phyloP scores from a whole-genome alignment of 495 filamentous ascomycete genomes.

The Xylaria sp. region DNA sequence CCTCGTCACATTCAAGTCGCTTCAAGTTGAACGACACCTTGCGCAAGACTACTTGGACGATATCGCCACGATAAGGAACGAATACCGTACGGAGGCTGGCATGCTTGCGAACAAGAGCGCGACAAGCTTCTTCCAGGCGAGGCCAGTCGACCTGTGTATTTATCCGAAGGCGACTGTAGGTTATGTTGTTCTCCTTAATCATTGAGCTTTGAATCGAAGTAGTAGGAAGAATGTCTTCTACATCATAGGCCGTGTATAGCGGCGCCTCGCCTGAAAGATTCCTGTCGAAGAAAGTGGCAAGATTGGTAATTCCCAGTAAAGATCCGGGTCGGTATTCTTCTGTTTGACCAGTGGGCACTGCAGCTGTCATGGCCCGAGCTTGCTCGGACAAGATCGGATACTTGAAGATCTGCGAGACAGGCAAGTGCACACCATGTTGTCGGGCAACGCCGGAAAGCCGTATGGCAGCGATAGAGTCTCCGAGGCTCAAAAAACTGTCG shows the following conservation, averaged over 20 bases:
- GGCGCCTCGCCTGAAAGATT: neutral
- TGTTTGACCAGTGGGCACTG: neutral
- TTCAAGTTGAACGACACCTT: constrained; percentile 40
- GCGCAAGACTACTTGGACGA: constrained; percentile 67
- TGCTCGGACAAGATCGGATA: constrained; percentile 4
- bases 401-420: constrained; percentile 1
- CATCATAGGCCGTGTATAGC: constrained; percentile 6
- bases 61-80: constrained; percentile 58
- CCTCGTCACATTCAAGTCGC: constrained; percentile 27
- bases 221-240: constrained; percentile 21
- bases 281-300: neutral
- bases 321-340: constrained; percentile 4
- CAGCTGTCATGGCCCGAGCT: neutral
- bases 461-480: constrained; percentile 70
- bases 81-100: constrained; percentile 72
- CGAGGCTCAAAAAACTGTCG: constrained; percentile 62
- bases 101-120: constrained; percentile 14
- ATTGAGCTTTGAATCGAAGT: constrained; percentile 2
- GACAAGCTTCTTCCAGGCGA: constrained; percentile 12
- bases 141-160: constrained; percentile 9
- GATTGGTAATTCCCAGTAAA: neutral
- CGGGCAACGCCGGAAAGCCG: constrained; percentile 59
- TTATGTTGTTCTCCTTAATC: neutral
- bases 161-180: constrained; percentile 4
- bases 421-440: constrained; percentile 29